Percentiles rank a stretch among this genome's conserved stretches.
Conservation (phyloP, 2,329 filamentous ascomycete genomes). For the Verticillium isaacii region DNA sequence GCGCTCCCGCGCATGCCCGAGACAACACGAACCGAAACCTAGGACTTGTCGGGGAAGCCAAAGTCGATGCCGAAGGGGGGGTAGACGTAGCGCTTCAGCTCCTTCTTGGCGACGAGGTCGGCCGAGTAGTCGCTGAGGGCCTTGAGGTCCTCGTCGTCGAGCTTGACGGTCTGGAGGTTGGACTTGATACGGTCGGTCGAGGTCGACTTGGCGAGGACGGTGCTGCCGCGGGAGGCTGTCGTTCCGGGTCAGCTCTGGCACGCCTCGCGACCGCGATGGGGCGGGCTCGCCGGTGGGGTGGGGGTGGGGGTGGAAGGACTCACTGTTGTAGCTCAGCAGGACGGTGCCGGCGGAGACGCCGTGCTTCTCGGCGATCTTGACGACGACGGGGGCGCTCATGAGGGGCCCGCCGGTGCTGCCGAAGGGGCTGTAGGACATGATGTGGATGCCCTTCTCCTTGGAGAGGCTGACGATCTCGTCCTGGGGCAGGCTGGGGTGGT, state of each 20-base stretch:
- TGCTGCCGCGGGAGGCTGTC: conserved; percentile 61
- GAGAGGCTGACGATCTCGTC: conserved; percentile 67
- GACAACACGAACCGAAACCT: neutral
- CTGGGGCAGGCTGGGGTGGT: conserved; percentile 67
- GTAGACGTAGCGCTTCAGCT: conserved; percentile 60
- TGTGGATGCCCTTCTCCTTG: conserved; percentile 61
- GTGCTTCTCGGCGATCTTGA: conserved; percentile 61
- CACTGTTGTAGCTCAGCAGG: conserved; percentile 68
- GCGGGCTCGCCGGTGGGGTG: too few relatives aligned
- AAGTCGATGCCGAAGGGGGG: conserved; percentile 65
- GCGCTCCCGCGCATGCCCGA: neutral
- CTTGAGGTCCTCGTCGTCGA: conserved; percentile 59
- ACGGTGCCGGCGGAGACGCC: conserved; percentile 57
- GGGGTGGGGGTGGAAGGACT: conserved; percentile 20
- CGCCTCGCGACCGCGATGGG: too few relatives aligned
- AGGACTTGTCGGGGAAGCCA: conserved; percentile 65
- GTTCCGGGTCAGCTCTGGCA: neutral
- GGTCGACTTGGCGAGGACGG: conserved; percentile 70
- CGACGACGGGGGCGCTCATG: conserved; percentile 56
- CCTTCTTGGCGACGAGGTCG: conserved; percentile 41
- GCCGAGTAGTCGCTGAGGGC: conserved; percentile 50
- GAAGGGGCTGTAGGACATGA: conserved; percentile 69
- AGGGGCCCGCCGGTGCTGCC: conserved; percentile 61
- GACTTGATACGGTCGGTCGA: conserved; percentile 63
- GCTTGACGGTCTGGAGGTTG: conserved; percentile 62